These are phyloP conservation scores for Geranium brycei DNA, from an alignment of 345 rosid species.

Conservation along the genomic window DNA sequence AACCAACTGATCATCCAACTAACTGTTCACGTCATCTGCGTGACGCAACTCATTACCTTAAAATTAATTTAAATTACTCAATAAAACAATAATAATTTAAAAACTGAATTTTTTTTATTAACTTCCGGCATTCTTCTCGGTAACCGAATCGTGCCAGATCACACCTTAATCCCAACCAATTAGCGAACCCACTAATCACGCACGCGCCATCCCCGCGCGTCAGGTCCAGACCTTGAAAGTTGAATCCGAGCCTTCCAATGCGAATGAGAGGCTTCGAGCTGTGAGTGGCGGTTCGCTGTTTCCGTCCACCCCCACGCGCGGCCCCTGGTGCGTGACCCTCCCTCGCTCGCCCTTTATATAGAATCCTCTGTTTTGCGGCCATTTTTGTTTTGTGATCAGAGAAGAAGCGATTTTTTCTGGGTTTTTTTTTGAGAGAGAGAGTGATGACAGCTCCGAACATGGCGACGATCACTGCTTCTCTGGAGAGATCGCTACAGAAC, in stretches of 20 bases:
- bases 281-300: background rate
- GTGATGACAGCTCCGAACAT: conserved; percentile 54
- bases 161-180: background rate
- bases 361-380: background rate
- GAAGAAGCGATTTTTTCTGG: no score
- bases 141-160: background rate
- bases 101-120: no score
- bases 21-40: no score
- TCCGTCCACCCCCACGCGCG: background rate
- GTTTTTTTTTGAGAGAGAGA: background rate
- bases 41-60: no score
- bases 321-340: background rate
- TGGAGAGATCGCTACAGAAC: conserved; percentile 53
- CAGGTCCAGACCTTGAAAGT: no score
- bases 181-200: no score
- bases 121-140: background rate
- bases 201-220: background rate
- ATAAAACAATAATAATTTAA: no score
- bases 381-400: background rate
- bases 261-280: no score
- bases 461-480: conserved; percentile 35
- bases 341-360: no score
- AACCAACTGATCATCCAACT: no score
- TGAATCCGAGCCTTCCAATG: no score
- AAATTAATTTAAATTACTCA: no score